A percentile compares a stretch with the other conserved stretches of the same genome.
phyloP scores from a whole-genome alignment of 2,329 filamentous ascomycete genomes.

The Stagonosporopsis chrysanthemi region DNA sequence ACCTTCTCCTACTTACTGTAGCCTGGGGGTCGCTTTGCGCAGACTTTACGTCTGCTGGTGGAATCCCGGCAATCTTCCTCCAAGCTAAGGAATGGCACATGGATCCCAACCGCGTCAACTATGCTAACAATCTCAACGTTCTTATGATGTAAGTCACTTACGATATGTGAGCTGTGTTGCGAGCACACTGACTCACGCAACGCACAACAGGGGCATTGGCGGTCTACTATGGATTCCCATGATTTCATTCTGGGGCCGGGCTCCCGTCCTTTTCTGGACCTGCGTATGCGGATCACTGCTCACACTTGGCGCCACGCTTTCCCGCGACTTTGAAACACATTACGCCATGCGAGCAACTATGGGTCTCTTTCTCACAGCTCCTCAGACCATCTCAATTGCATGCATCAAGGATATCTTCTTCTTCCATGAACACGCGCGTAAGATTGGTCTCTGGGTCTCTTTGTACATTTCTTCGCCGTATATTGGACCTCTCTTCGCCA shows the following conservation, averaged over 20 bases:
- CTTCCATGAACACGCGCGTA: slow-evolving; percentile 41
- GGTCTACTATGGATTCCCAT: slow-evolving; percentile 34
- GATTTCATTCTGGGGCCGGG: slow-evolving; percentile 11
- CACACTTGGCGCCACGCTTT: slow-evolving; percentile 26
- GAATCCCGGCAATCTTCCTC: slow-evolving; percentile 28
- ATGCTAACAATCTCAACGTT: slow-evolving; percentile 4
- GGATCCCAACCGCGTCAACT: slow-evolving; percentile 6
- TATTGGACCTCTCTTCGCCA: slow-evolving; percentile 30
- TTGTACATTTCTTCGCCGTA: slow-evolving; percentile 31
- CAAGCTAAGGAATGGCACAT: slow-evolving; percentile 9
- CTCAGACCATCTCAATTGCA: slow-evolving; percentile 28
- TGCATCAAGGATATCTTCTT: slow-evolving; percentile 46
- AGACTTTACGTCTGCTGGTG: slow-evolving; percentile 28
- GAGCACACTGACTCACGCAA: not conserved
- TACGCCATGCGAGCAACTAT: slow-evolving; percentile 37
- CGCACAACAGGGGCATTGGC: slow-evolving; percentile 26
- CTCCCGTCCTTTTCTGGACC: slow-evolving; percentile 43
- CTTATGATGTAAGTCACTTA: slow-evolving; percentile 14
- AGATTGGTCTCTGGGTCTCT: slow-evolving; percentile 36
- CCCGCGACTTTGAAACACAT: slow-evolving; percentile 26
- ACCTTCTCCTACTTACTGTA: slow-evolving; percentile 29
- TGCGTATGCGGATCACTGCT: slow-evolving; percentile 27
- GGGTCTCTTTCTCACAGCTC: slow-evolving; percentile 36
- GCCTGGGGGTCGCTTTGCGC: slow-evolving; percentile 22
- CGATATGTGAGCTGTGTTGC: not conserved